A percentile compares a stretch with the other conserved stretches of the same genome.
phyloP scores from a whole-genome alignment of 1,284 basidiomycete species.

The Cryptococcus sp. region DNA sequence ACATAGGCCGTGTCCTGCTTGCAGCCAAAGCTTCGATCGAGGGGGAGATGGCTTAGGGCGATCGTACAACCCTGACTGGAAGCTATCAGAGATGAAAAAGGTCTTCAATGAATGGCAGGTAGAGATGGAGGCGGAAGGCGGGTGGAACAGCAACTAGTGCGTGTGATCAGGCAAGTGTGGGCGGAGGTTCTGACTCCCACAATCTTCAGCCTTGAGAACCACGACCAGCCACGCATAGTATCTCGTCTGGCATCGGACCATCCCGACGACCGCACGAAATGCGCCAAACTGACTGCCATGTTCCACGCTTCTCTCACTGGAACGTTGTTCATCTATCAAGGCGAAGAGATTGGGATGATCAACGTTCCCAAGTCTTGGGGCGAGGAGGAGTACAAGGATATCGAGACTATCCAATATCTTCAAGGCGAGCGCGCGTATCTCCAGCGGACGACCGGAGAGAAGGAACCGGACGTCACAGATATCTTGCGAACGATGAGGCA shows the following conservation, averaged over 20 bases:
- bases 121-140: constrained; percentile 62
- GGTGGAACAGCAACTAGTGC: constrained; percentile 60
- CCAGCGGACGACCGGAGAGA: constrained; percentile 25
- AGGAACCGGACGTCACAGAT: constrained; percentile 54
- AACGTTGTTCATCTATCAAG: constrained; percentile 73
- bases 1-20: constrained; percentile 21
- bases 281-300: constrained; percentile 67
- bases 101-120: constrained; percentile 65
- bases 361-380: constrained; percentile 69
- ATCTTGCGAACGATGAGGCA: constrained; percentile 41
- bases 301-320: constrained; percentile 66
- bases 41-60: constrained; percentile 25
- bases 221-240: constrained; percentile 60
- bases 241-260: constrained; percentile 70
- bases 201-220: constrained; percentile 47
- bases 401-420: constrained; percentile 37
- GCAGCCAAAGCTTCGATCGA: constrained; percentile 39
- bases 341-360: constrained; percentile 68
- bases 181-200: too few species aligned
- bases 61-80: constrained; percentile 54
- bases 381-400: constrained; percentile 71
- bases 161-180: constrained; percentile 5
- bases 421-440: constrained; percentile 47
- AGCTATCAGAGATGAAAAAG: constrained; percentile 61
- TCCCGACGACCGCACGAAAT: constrained; percentile 61